Evolutionary conservation across 805 yeast genomes (phyloP), one percentile per base, ranked within the genome.

Genomic region (Hyphopichia homilentoma): DNA sequence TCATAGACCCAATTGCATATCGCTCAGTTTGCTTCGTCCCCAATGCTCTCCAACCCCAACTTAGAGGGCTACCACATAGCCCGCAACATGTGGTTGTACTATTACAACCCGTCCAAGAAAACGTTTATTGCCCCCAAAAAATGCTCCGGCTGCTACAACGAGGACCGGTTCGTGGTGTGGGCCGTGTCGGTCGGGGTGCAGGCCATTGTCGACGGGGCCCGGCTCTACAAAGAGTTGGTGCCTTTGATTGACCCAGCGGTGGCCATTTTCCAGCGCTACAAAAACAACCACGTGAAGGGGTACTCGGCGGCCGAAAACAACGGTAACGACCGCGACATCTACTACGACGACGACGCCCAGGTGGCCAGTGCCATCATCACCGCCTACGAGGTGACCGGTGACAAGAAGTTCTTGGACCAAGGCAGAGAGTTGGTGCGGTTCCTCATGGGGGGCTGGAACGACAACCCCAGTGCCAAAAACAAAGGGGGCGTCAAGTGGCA

Each of bases 321-420:
- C 32, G 70, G 72, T 15, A 79, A 73, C 28, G 81, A 80, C 52
- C 59, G 60, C 31, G 87, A 81, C 50, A 75, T 81, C 25, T 80
- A 81, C 52, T 77, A 77, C 40, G 87, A 81, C 47, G 89, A 81
- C 47, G 83, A 81, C 49, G 89, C 88, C 2, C 89, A 81, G 50
- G 76, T 81, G 9, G 81, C 83, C 11, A 65, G 78, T 44, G 81
- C 80, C 3, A 62, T 79, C 43, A 59, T 82, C 36, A 70, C 78
- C 3, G 84, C 84, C 2, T 81, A 76, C 47, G 87, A 80, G 47
- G 84, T 77, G 16, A 79, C 86, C 1, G 73, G 72, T 2, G 73
- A 79, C 40, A 59, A 59, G 43, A 59, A 60, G 28, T 77, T 65
- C 47, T 59, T 81, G 39, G 77, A 72, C 43, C 62, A 65, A 43